phyloP scores from a whole-genome alignment of 768 basidiomycete genomes.

The Pisolithus sp. region DNA sequence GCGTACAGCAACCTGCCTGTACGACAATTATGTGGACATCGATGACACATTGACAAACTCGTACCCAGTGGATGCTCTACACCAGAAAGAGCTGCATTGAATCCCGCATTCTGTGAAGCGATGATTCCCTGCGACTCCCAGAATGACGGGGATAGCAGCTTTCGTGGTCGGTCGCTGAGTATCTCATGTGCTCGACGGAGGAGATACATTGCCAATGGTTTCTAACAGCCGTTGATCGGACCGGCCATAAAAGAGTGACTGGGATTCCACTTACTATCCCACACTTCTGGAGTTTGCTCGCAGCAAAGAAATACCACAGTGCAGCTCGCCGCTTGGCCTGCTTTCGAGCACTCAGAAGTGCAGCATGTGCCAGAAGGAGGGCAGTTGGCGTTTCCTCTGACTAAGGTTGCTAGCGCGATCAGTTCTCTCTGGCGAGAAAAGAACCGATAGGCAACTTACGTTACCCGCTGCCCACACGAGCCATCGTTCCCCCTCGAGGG shows the following conservation, averaged over 20 bases:
- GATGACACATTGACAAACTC: constrained; percentile 3
- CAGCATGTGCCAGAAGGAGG: constrained; percentile 76
- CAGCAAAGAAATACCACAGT: constrained; percentile 73
- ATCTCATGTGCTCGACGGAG: constrained; percentile 64
- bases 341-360: constrained; percentile 58
- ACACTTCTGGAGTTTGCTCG: constrained; percentile 73
- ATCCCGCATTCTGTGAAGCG: constrained; percentile 34
- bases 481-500: constrained; percentile 78
- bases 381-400: constrained; percentile 79
- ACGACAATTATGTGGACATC: constrained; percentile 6
- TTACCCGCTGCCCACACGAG: constrained; percentile 79
- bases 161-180: constrained; percentile 44
- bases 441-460: constrained; percentile 40
- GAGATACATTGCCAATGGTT: constrained; percentile 81
- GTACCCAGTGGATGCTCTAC: constrained; percentile 77
- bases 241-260: constrained; percentile 1
- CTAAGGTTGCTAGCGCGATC: constrained; percentile 36
- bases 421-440: constrained; percentile 11
- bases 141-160: constrained; percentile 71
- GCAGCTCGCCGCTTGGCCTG: constrained; percentile 57
- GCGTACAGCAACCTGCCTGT: constrained; percentile 84
- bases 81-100: constrained; percentile 61
- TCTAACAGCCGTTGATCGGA: constrained; percentile 37
- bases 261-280: constrained; percentile 59
- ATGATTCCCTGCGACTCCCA: constrained; percentile 64